Evolutionary conservation across 2,329 filamentous ascomycete genomes (phyloP), one percentile per base, ranked within the genome.

Genomic region (Colletotrichum sp.): DNA sequence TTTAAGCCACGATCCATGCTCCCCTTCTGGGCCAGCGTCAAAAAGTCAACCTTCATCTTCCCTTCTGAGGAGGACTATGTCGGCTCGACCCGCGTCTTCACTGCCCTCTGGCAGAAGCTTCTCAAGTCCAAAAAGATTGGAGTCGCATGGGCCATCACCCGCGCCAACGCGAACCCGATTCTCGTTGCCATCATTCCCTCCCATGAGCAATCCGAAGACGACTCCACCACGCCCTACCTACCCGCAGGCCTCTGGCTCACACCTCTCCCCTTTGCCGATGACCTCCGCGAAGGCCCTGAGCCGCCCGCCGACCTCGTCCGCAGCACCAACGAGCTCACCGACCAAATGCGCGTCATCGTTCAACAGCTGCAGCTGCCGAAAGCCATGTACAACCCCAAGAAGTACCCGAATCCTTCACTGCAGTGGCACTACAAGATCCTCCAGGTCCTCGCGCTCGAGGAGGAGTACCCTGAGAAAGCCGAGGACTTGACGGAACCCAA

Each of bases 351-450:
- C 64, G 90, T 90, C 8, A 91, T 98, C 6, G 88, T 98, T 4
- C 94, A 97, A 82, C 95, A 98, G 79, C 87, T 98, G 1, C 95
- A 98, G 82, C 91, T 99, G 9, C 97, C 97, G 0, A 96, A 95
- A 81, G 96, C 91, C 8, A 89, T 91, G 36, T 99, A 98, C 82
- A 94, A 98, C 79, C 96, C 96, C 2, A 88, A 89, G 2, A 97
- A 94, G 81, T 99, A 98, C 81, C 95, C 97, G 0, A 99, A 99
- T 77, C 96, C 96, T 12, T 91, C 95, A 10, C 88, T 99, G 28
- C 97, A 99, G 85, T 99, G 96, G 96, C 97, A 99, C 86, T 99
- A 99, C 88, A 93, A 92, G 77, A 98, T 99, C 62, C 87, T 99
- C 1, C 97, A 99, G 85, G 94, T 95, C 8, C 90, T 98, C 73